Evolutionary conservation across 1,139 yeast species (phyloP).

Genomic region (Lodderomyces elongisporus): DNA sequence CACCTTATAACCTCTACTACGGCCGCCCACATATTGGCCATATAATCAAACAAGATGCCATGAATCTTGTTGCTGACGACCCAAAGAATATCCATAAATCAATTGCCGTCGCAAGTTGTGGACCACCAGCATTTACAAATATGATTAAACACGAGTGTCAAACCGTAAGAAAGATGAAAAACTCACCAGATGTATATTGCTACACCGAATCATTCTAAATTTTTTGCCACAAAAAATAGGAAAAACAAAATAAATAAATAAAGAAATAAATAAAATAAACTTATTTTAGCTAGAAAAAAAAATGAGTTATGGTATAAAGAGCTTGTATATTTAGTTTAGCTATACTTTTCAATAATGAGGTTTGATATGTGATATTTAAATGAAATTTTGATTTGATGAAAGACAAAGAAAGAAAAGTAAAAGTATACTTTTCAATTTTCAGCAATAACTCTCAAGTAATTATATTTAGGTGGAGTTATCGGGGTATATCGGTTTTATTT

Average conservation of each 20-base stretch:
- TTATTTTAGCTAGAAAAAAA: too few relatives aligned
- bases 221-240: too few relatives aligned
- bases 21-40: conserved; percentile 11
- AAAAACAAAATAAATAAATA: not conserved
- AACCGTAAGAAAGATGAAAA: conserved; percentile 20
- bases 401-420: too few relatives aligned
- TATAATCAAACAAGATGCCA: conserved; percentile 7
- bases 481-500: too few relatives aligned
- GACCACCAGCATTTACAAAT: conserved; percentile 27
- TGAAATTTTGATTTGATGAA: too few relatives aligned
- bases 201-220: conserved; percentile 27
- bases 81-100: conserved; percentile 14
- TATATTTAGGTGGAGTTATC: too few relatives aligned
- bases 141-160: conserved; percentile 25
- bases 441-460: too few relatives aligned
- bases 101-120: conserved; percentile 37
- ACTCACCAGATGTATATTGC: conserved; percentile 33
- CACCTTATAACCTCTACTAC: conserved; percentile 8
- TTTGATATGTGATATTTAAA: too few relatives aligned
- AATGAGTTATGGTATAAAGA: not conserved
- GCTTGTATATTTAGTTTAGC: too few relatives aligned
- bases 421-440: too few relatives aligned
- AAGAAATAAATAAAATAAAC: not conserved
- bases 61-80: conserved; percentile 1
- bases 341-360: too few relatives aligned